Percentiles rank a stretch among this genome's conserved stretches.
Conservation (phyloP, 805 yeast genomes). For the Metschnikowia aberdeeniae region DNA sequence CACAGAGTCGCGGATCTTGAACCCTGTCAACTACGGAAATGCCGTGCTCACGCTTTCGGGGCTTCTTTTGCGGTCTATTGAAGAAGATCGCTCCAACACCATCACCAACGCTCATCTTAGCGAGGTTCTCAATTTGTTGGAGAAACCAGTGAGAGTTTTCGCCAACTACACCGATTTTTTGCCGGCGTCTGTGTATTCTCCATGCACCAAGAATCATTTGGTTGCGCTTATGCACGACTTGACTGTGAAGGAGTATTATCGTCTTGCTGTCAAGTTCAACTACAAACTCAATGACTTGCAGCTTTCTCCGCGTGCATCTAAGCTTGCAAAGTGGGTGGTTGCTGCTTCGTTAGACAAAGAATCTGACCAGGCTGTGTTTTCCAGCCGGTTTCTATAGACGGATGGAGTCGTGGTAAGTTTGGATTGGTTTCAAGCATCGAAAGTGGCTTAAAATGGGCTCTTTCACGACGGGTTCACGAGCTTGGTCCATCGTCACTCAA, state of each 20-base stretch:
- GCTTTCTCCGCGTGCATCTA: slow-evolving; percentile 58
- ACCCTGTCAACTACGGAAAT: slow-evolving; percentile 57
- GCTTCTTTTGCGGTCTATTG: slow-evolving; percentile 54
- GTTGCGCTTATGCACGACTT: slow-evolving; percentile 59
- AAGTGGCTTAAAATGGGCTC: too few species aligned
- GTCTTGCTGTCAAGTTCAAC: slow-evolving; percentile 61
- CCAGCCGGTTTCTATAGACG: too few species aligned
- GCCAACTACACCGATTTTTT: slow-evolving; percentile 32
- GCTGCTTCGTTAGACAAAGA: slow-evolving; percentile 46
- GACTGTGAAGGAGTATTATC: slow-evolving; percentile 59
- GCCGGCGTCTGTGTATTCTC: slow-evolving; percentile 45
- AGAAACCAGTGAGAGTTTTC: slow-evolving; percentile 49
- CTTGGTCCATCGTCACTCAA: too few species aligned
- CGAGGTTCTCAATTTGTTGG: slow-evolving; percentile 56
- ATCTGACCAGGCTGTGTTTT: not conserved
- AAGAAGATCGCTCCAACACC: slow-evolving; percentile 57
- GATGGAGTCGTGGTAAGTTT: too few species aligned
- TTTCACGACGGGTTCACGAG: too few species aligned
- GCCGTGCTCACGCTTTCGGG: slow-evolving; percentile 60
- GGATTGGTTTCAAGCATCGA: too few species aligned
- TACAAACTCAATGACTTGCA: slow-evolving; percentile 60
- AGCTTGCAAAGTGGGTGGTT: slow-evolving; percentile 68
- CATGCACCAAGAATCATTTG: slow-evolving; percentile 30
- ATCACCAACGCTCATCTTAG: slow-evolving; percentile 51
- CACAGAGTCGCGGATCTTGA: slow-evolving; percentile 56